Base-by-base conservation (phyloP, 768 basidiomycete species). In the Epithele typhae region DNA sequence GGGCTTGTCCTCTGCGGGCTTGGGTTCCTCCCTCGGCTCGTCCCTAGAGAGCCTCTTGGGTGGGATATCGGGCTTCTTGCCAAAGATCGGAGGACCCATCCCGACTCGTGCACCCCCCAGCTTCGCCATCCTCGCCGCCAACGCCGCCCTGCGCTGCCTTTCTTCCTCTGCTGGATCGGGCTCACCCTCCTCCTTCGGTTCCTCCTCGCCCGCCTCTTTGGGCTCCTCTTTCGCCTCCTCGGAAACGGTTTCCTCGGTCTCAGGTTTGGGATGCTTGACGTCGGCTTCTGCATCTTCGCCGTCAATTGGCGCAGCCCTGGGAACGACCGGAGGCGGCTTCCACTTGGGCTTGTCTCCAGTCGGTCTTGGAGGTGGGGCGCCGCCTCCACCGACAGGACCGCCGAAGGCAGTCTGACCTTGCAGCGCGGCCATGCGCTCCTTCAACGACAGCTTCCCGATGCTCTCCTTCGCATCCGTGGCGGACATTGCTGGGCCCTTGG, bases 371-470 rank as follows among this genome's bases (percentile, higher is more conserved):
- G 79, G 75, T 1, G 82, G 75, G 14, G 73, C 9, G 8, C 15
- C 35, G 7, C 35, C 61, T n/a, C 64, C 51, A 5, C 64, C 53
- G 0, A 64, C 57, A 21, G 54, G 61, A 1, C 70, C 75, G 14
- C 88, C 88, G 59, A 95, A 91, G 9, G 73, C 91, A 14, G 88
- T 87, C 37, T 76, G 82, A 7, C 87, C 90, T 62, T 92, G 88
- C 30, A 97, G 69, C 3, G 92, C 92, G 24, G 92, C 92, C 92
- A 98, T 96, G 30, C 95, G 81, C 49, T 96, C 95, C 69, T 84
- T 93, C 55, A 98, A 67, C 46, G 88, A 90, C 3, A 78, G 85
- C 46, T 81, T 81, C 5, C 77, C 78, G 65, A 95, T 94, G 58
- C 85, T 87, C 58, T 84, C 87, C 64, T 87, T 83, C 18, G 93